Conservation (phyloP, 164 flowering plant genomes). For the Paratinospora sagittata region DNA sequence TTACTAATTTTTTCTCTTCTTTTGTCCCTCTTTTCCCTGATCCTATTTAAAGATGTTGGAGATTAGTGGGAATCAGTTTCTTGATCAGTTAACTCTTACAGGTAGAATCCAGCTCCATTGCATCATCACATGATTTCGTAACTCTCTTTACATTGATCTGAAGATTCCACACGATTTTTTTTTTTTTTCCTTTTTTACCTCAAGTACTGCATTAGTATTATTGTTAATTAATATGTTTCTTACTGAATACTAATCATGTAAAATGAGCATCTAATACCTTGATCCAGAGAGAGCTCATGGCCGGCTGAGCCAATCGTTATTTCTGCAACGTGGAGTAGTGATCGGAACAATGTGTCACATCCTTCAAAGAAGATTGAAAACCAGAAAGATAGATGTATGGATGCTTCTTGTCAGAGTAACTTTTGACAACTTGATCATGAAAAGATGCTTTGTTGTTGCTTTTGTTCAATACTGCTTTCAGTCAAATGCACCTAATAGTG, state of each 20-base stretch:
- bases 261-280: conserved; percentile 33
- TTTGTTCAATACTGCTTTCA: background rate
- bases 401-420: background rate
- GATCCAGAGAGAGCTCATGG: background rate
- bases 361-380: conserved; percentile 11
- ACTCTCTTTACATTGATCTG: no score
- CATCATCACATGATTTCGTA: conserved; percentile 12
- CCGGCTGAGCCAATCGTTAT: conserved; percentile 6
- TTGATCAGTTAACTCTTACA: background rate
- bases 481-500: no score
- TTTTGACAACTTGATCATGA: background rate
- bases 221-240: conserved; percentile 16
- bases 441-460: background rate
- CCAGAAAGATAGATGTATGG: conserved; percentile 2
- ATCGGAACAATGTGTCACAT: conserved; percentile 36
- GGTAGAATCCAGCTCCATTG: conserved; percentile 7
- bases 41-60: conserved; percentile 21
- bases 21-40: conserved; percentile 25
- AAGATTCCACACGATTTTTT: conserved; percentile 14
- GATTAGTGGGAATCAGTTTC: conserved; percentile 25
- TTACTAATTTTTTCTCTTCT: conserved; percentile 22
- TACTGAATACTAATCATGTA: no score
- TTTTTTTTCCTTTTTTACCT: background rate
- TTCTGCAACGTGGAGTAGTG: conserved; percentile 10
- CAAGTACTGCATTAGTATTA: background rate